These are phyloP conservation scores for Ceratocystis lukuohia DNA, from an alignment of 2,329 filamentous ascomycete species.

Conservation along the genomic window DNA sequence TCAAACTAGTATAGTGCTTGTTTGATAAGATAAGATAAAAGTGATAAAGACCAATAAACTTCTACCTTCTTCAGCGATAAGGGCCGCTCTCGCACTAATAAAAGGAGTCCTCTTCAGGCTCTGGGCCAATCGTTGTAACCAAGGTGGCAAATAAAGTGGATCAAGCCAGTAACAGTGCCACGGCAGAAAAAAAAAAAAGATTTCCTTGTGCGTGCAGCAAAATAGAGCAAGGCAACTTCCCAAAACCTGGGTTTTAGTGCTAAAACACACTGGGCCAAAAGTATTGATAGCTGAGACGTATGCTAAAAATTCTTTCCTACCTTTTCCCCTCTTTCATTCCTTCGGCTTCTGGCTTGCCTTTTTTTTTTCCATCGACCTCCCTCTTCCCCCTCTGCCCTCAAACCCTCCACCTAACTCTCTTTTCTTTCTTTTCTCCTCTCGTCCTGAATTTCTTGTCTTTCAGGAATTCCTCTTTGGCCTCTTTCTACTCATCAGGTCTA, in stretches of 20 bases:
- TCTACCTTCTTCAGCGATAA: conserved; percentile 5
- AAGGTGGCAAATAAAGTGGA: background rate
- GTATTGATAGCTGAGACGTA: conserved; percentile 7
- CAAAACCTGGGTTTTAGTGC: background rate
- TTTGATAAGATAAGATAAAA: conserved; percentile 12
- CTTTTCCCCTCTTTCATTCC: conserved; percentile 21
- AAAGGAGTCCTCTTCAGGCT: background rate
- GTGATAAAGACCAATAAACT: background rate
- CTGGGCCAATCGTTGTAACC: background rate
- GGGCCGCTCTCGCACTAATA: background rate
- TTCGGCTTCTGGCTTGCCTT: conserved; percentile 8
- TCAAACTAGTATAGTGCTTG: background rate
- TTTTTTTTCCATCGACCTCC: conserved; percentile 4
- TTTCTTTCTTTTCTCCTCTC: conserved; percentile 6
- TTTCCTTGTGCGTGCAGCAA: background rate
- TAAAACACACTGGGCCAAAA: conserved; percentile 9
- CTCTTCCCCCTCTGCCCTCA: background rate
- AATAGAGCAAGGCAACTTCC: background rate
- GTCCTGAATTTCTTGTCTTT: conserved; percentile 18
- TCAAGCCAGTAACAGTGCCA: background rate
- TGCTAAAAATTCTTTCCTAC: conserved; percentile 15
- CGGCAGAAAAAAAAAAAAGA: conserved; percentile 32
- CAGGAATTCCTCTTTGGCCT: conserved; percentile 27
- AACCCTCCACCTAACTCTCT: background rate
- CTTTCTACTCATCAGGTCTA: conserved; percentile 12